phyloP scores from a whole-genome alignment of 306 rosid species.

The Lotus japonicus region DNA sequence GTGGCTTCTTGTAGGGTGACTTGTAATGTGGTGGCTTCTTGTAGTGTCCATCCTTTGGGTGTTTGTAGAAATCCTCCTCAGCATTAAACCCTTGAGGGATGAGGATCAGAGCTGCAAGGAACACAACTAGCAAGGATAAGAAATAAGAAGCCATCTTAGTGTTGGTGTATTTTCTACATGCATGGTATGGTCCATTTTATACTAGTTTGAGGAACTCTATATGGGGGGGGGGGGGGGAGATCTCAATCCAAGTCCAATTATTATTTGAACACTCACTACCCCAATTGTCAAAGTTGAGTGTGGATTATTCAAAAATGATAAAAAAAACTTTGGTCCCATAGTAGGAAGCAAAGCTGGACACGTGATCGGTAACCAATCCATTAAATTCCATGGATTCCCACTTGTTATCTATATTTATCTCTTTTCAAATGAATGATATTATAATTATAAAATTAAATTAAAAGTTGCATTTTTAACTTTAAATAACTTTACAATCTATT shows the following conservation, averaged over 20 bases:
- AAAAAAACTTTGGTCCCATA: background rate
- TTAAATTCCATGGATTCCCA: too few species aligned
- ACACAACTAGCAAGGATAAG: background rate
- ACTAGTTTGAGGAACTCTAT: background rate
- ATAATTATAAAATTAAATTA: too few species aligned
- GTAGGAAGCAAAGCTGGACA: background rate
- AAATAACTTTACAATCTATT: too few species aligned
- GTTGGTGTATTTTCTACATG: background rate
- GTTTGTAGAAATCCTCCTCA: too few species aligned
- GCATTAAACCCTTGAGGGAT: background rate
- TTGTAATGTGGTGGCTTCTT: background rate
- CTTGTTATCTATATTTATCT: too few species aligned
- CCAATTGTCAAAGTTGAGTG: background rate
- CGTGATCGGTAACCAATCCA: background rate
- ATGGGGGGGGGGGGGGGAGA: too few species aligned
- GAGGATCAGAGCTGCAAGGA: conserved; percentile 5
- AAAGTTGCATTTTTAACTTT: too few species aligned
- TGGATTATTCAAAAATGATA: background rate
- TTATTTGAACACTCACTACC: background rate
- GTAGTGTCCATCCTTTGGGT: too few species aligned
- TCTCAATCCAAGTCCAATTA: conserved; percentile 10
- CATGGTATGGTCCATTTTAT: background rate
- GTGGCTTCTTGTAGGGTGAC: too few species aligned
- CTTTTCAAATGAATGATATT: too few species aligned
- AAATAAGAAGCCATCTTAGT: background rate